phyloP scores from a whole-genome alignment of 805 yeast genomes.

The Saccharomycopsis oosterbeekiorum region DNA sequence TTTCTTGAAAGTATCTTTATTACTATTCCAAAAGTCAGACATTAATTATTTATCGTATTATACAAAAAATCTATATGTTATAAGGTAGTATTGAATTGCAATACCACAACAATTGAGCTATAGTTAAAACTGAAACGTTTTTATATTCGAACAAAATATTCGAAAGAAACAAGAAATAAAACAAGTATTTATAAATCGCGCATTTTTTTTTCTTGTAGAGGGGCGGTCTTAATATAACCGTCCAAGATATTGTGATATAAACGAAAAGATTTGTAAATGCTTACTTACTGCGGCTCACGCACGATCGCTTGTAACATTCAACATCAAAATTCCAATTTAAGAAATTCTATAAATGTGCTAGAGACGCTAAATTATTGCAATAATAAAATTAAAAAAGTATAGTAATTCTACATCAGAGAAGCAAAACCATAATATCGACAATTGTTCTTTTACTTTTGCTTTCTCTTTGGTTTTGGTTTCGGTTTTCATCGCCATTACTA shows the following conservation, averaged over 20 bases:
- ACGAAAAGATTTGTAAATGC: background rate
- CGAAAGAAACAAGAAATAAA: background rate
- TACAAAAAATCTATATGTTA: background rate
- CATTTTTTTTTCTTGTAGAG: background rate
- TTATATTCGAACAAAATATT: background rate
- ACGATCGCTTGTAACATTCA: background rate
- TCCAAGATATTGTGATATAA: background rate
- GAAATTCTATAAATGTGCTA: background rate
- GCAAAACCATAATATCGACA: background rate
- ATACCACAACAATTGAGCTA: no score
- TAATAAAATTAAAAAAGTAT: no score
- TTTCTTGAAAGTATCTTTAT: constrained; percentile 41
- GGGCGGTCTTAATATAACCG: no score
- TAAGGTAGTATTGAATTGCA: no score
- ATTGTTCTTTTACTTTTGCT: background rate
- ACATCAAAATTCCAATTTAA: background rate
- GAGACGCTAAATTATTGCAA: background rate
- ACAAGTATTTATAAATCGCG: background rate
- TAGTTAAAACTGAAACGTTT: no score
- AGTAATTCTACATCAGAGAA: background rate
- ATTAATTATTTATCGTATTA: constrained; percentile 5
- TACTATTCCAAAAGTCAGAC: constrained; percentile 40
- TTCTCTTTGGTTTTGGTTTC: no score
- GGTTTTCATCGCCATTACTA: background rate
- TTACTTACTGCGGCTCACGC: background rate